Evolutionary conservation across 1,139 yeast species (phyloP), one percentile per base, ranked within the genome.

Genomic region (Yamadazyma kanchanaburiensis): DNA sequence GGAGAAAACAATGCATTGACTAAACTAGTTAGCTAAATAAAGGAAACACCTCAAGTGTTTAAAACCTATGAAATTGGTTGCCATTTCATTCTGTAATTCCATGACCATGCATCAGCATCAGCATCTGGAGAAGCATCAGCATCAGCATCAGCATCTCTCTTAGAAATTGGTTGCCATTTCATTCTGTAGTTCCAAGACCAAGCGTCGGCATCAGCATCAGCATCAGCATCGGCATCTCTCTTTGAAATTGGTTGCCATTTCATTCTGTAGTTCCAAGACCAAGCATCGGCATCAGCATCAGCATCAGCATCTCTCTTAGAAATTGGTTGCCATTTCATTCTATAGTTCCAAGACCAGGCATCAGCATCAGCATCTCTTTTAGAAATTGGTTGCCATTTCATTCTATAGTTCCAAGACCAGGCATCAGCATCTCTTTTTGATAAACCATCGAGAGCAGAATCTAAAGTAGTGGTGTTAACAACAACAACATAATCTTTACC

Each of bases 401-500:
- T 34, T 15, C 27, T 28, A n/a, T 18, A 16, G 12, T 30, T 30
- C 40, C 40, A 40, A n/a, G 28, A 28, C 32, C 33, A 39, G 16
- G 39, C 39, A 25, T 34, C 35, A 16, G 42, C 42, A 20, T 39
- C 42, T 31, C 43, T 37, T 32, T 38, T 39, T 2, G 24, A 11
- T 8, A 33, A 21, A 4, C n/a, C 16, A 3, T n/a, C 12, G 7
- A 22, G 19, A 6, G 24, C 21, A 12, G 25, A 14, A 16, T 34
- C 37, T 16, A 43, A 30, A 15, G 30, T 34, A 15, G 44, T 42
- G 10, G 44, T 28, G 30, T 43, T 43, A 16, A 43, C 30, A 17
- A 43, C 33, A 8, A 42, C 36, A 11, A 43, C 30, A 30, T 33
- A 43, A 6, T 39, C 37, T 14, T 28, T 25, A 12, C 45, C 46